Base-by-base conservation (phyloP, 75 land plant species). In the Chamaecyparis obtusa region DNA sequence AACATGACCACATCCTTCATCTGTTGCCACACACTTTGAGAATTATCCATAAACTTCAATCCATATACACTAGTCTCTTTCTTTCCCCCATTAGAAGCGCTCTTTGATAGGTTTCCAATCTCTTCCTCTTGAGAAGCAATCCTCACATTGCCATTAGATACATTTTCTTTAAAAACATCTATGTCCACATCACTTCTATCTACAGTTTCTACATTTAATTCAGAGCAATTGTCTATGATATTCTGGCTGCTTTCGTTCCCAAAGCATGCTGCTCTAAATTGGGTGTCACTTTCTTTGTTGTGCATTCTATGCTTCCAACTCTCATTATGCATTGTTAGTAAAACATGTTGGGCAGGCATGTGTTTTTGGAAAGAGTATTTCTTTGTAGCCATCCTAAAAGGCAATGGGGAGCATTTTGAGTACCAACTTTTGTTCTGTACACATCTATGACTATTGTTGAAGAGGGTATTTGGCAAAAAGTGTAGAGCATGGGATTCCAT, bases 1-100 rank as follows among this genome's bases (percentile, higher is more conserved):
- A 97, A 97, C 79, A 86, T 72, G n/a, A 88, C 89, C 80, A 97
- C 96, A 86, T 96, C 94, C 69, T 91, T 88, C 88, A 97, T 86
- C 88, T 96, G 98, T 85, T 87, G 86, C 90, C 92, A 85, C 10
- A 95, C 86, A 57, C 91, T 91, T 88, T 86, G 88, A 36, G 55
- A 84, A 55, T 19, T 90, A 17, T 32, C 75, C 36, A 30, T 74
- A 74, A 74, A 74, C 76, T 33, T 32, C 32, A 74, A 74, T 33
- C 37, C 36, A 32, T 13, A 13, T 32, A 32, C 76, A 72, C 76
- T 72, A n/a, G 11, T 72, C 13, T 30, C 76, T 74, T 74, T 15
- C 36, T 33, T 10, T 11, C 10, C 37, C 16, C 16, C 76, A 74
- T 33, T 33, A 33, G 37, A 11, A 32, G 16, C 36, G 13, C 32